phyloP scores from a whole-genome alignment of 148 eudicot species.

The Limonium bicolor region DNA sequence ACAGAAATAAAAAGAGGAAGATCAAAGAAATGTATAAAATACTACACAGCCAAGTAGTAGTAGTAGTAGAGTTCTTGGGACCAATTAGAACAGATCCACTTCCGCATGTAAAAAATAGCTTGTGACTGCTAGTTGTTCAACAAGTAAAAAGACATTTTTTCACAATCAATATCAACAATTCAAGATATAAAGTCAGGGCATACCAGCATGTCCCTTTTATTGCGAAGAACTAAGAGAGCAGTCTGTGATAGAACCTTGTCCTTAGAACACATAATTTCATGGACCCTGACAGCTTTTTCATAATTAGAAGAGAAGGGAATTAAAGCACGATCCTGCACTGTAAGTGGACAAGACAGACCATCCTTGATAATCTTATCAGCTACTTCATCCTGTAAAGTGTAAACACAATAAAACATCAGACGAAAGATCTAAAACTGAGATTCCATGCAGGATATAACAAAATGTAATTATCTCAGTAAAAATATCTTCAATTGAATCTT shows the following conservation, averaged over 20 bases:
- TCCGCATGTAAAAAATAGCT: too few relatives aligned
- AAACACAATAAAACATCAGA: too few relatives aligned
- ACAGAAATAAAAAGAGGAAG: too few relatives aligned
- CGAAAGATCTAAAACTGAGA: too few relatives aligned
- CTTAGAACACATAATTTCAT: slow-evolving; percentile 14
- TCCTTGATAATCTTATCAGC: slow-evolving; percentile 4
- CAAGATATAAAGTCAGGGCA: slow-evolving; percentile 1
- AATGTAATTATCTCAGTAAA: too few relatives aligned
- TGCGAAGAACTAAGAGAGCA: slow-evolving; percentile 28
- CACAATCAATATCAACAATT: neutral
- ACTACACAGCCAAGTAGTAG: too few relatives aligned
- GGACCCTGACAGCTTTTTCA: slow-evolving; percentile 13
- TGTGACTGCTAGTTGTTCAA: too few relatives aligned
- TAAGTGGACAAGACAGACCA: slow-evolving; percentile 14
- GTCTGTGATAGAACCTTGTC: slow-evolving; percentile 24
- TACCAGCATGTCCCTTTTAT: slow-evolving; percentile 46
- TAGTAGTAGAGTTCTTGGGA: too few relatives aligned
- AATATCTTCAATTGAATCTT: too few relatives aligned
- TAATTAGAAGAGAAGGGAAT: slow-evolving; percentile 12
- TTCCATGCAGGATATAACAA: too few relatives aligned
- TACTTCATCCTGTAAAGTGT: slow-evolving; percentile 1
- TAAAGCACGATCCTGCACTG: slow-evolving; percentile 12
- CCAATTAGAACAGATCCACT: too few relatives aligned
- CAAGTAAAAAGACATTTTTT: neutral
- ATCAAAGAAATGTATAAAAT: too few relatives aligned